Percentiles rank a stretch among this genome's conserved stretches.
phyloP scores from a whole-genome alignment of 1,284 basidiomycete genomes.

The Malassezia furfur region DNA sequence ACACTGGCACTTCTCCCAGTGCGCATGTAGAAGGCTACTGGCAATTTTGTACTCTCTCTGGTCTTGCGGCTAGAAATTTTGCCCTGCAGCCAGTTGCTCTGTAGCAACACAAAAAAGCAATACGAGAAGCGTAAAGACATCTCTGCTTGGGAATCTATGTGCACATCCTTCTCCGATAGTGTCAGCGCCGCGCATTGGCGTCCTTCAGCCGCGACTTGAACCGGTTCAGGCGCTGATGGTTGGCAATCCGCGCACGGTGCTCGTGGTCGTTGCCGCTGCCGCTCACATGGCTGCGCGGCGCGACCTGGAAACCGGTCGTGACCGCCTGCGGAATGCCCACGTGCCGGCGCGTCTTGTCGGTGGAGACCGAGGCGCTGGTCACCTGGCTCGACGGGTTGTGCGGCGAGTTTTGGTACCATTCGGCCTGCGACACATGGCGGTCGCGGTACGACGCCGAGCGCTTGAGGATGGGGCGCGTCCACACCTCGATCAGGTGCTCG shows the following conservation, averaged over 20 bases:
- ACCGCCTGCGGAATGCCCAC: constrained; percentile 38
- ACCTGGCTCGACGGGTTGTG: constrained; percentile 18
- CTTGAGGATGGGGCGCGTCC: constrained; percentile 46
- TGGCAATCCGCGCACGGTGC: constrained; percentile 32
- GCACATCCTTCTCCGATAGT: not conserved
- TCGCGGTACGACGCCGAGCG: constrained; percentile 42
- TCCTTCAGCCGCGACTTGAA: constrained; percentile 36
- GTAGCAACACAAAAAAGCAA: constrained; percentile 17
- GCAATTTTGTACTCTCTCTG: not conserved
- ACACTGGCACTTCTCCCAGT: not conserved
- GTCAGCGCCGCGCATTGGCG: constrained; percentile 20
- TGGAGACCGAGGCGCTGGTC: not conserved
- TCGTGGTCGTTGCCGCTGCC: constrained; percentile 23
- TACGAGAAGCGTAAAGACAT: constrained; percentile 9
- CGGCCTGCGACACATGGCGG: constrained; percentile 31
- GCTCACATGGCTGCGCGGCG: constrained; percentile 25
- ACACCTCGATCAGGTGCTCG: constrained; percentile 63
- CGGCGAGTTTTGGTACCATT: constrained; percentile 29
- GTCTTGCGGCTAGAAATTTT: not conserved
- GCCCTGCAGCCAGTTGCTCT: constrained; percentile 1
- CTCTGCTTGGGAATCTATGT: not conserved
- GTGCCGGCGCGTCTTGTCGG: constrained; percentile 22
- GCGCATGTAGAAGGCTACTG: not conserved
- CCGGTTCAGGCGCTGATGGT: constrained; percentile 33
- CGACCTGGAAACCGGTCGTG: constrained; percentile 31